These are phyloP conservation scores for Reutealis trisperma DNA, from an alignment of 345 rosid genomes.

Conservation along the genomic window DNA sequence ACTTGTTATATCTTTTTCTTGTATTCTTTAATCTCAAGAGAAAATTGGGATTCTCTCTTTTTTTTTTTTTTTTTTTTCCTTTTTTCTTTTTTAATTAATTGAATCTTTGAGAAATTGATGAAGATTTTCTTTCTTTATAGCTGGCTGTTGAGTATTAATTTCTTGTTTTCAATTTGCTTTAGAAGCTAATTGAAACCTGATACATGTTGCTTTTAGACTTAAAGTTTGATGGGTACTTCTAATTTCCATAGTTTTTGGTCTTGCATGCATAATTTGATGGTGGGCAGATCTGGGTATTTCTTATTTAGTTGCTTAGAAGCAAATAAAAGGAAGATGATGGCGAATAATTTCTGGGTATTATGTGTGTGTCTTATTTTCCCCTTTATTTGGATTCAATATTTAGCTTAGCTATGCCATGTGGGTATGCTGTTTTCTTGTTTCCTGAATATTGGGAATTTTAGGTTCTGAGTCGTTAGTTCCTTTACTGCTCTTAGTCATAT, in stretches of 20 bases:
- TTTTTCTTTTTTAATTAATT: background rate
- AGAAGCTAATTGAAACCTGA: background rate
- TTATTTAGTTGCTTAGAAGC: constrained; percentile 15
- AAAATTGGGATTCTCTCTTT: background rate
- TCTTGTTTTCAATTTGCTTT: background rate
- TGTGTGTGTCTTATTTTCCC: background rate
- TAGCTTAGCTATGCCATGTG: background rate
- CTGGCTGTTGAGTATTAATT: background rate
- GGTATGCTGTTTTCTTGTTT: background rate
- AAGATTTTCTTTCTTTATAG: background rate
- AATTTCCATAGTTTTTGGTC: background rate
- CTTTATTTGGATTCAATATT: background rate
- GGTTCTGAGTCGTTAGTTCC: constrained; percentile 1
- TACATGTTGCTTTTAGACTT: background rate
- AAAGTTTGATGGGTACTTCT: constrained; percentile 3
- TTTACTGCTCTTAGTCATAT: background rate
- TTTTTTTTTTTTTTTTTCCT: background rate
- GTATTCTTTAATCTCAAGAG: background rate
- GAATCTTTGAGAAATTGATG: background rate
- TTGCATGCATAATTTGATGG: constrained; percentile 20
- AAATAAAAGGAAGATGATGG: background rate
- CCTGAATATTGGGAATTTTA: constrained; percentile 10
- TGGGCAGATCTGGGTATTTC: constrained; percentile 27
- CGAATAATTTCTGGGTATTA: background rate
- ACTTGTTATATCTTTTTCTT: background rate